Base-by-base conservation (phyloP, 164 flowering plant species). In the Dillenia turbinata region DNA sequence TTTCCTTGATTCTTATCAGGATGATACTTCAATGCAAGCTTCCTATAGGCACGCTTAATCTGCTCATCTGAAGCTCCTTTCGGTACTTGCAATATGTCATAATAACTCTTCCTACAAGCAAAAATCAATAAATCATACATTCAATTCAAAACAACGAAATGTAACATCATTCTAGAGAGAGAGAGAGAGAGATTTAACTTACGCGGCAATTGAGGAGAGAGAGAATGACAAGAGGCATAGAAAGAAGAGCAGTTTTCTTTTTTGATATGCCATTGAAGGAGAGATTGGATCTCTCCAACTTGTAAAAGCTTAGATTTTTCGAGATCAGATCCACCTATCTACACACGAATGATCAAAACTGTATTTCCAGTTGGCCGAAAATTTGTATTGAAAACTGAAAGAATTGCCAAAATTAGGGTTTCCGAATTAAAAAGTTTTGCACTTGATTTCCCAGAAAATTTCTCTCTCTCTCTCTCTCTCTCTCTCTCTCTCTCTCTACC, bases 1-100 rank as follows among this genome's bases (percentile, higher is more conserved):
- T 92, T 95, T n/a, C 97, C 99, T 51, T 69, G 93, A 64, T 95
- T 95, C 79, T 95, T 95, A 71, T 95, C 99, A 3, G 99, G 99
- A 76, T 95, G 99, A 57, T 84, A 95, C 79, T 95, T 95, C 83
- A 95, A 74, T 0, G 98, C 99, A 0, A 95, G 83, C 73, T 95
- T 95, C 63, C 99, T 65, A 54, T 95, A 95, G 10, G 98, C 94
- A 69, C 98, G 77, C 66, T 95, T 95, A 70, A 95, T 95, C 85
- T 95, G 99, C 4, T 90, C 98, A 10, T 95, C 99, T 9, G 97
- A 73, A 9, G 99, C 95, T 47, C 98, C 86, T 67, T 75, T 85
- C 19, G 88, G 79, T 50, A 95, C 80, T 86, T 95, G 99, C 74
- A 95, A 62, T 19, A 90, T 65, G 56, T 95, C 99, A 56, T 95